Base-by-base conservation (phyloP, 2,329 filamentous ascomycete species). In the Sporothrix pallida region DNA sequence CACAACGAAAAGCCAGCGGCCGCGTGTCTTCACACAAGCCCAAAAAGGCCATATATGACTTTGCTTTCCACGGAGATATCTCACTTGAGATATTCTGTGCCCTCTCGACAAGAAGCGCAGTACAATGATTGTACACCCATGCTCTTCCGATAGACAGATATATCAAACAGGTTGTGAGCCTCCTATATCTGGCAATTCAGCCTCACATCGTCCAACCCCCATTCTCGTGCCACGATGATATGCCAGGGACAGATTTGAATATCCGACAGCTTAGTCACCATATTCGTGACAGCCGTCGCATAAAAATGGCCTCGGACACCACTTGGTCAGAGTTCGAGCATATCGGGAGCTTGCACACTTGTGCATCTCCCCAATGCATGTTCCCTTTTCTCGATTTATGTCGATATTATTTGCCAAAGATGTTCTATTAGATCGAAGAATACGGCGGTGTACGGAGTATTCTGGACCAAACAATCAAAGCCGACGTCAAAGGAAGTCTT, bases 221-320 rank as follows among this genome's bases (percentile, higher is more conserved):
- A 37, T 37, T 37, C 31, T 37, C 23, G 31, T 37, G 31, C 31
- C 31, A 37, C 3, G 31, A 37, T 7, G 31, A 20, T 48, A 48
- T 67, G 12, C 62, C 42, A 26, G 20, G 9, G 10, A 20, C 42
- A 10, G 37, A 20, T 9, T n/a, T 44, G 12, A 67, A 13, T 37
- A 37, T 12, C 26, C n/a, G 17, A 48, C 62, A 67, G 20, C 42
- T 23, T 48, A 48, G 62, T 48, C 42, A 67, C 62, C 62, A 67
- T 20, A 4, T 12, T 10, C 44, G 42, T 67, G 62, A 20, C 62
- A 26, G 12, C 42, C 13, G 13, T 20, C 37, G 31, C 31, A 37
- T 17, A 42, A 23, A 67, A 48, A 20, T 2, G 20, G 44, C n/a
- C n/a, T 26, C n/a, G 5, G 23, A 13, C 20, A 26, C 31, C 9